These are phyloP conservation scores for Naganishia vishniacii DNA, from an alignment of 768 basidiomycete species.

Conservation along the genomic window DNA sequence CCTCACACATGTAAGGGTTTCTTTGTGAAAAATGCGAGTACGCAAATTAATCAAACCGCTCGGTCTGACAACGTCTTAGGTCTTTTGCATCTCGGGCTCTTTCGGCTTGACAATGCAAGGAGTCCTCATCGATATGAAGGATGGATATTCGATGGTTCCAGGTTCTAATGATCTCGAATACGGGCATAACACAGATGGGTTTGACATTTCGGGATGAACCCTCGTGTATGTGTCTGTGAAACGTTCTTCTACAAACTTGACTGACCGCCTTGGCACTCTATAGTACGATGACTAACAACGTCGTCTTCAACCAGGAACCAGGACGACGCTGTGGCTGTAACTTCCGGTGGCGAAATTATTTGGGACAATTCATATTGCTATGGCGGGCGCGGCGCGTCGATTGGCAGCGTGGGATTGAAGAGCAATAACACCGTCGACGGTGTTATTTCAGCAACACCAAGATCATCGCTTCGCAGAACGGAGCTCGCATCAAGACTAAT, in stretches of 20 bases:
- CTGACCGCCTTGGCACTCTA: background rate
- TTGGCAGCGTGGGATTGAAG: conserved; percentile 28
- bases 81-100: conserved; percentile 26
- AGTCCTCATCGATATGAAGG: conserved; percentile 27
- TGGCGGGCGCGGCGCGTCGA: conserved; percentile 27
- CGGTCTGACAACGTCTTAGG: background rate
- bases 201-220: conserved; percentile 23
- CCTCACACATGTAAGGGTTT: conserved; percentile 1
- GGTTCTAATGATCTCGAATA: conserved; percentile 21
- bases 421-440: conserved; percentile 30
- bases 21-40: no score
- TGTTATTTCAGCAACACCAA: conserved; percentile 30
- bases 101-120: conserved; percentile 29
- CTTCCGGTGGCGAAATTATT: conserved; percentile 26
- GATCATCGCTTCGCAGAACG: conserved; percentile 29
- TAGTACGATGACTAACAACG: conserved; percentile 28
- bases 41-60: no score
- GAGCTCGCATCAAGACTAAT: conserved; percentile 29
- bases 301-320: conserved; percentile 32
- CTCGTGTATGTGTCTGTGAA: conserved; percentile 2
- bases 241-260: no score
- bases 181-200: conserved; percentile 29
- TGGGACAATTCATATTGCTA: conserved; percentile 28
- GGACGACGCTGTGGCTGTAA: conserved; percentile 29
- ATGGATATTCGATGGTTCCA: conserved; percentile 24